These are phyloP conservation scores for Echria macrotheca DNA, from an alignment of 495 filamentous ascomycete species.

Conservation along the genomic window DNA sequence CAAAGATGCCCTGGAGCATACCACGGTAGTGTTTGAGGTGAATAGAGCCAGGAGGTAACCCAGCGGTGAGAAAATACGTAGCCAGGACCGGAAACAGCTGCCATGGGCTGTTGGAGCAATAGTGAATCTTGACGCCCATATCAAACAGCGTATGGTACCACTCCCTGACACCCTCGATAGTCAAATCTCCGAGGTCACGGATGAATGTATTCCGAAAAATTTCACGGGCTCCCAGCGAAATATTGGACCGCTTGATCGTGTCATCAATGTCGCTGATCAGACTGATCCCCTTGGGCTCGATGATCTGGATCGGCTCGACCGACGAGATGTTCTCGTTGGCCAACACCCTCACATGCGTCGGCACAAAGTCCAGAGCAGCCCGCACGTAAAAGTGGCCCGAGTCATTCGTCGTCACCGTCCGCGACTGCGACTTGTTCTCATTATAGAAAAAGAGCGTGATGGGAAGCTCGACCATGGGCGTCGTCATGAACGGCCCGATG, in stretches of 20 bases:
- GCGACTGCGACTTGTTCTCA: conserved; percentile 66
- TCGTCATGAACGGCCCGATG: conserved; percentile 82
- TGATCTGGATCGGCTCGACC: conserved; percentile 66
- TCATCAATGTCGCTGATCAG: conserved; percentile 98
- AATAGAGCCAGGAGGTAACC: conserved; percentile 79
- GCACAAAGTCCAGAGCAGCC: conserved; percentile 78
- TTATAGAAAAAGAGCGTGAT: conserved; percentile 95
- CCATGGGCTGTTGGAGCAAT: conserved; percentile 94
- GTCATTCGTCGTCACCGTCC: conserved; percentile 74
- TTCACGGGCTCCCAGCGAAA: conserved; percentile 77
- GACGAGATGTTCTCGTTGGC: conserved; percentile 81
- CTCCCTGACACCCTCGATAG: conserved; percentile 75
- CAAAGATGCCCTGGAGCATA: conserved; percentile 96
- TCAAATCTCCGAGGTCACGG: conserved; percentile 73
- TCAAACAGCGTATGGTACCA: conserved; percentile 78
- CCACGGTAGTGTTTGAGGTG: conserved; percentile 94
- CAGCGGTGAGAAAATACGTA: conserved; percentile 72
- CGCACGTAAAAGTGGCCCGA: conserved; percentile 79
- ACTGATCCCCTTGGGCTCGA: conserved; percentile 77
- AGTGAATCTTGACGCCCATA: conserved; percentile 80
- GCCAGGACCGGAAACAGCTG: conserved; percentile 87
- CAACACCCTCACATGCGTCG: conserved; percentile 80
- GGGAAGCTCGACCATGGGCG: conserved; percentile 62
- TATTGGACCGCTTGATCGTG: conserved; percentile 93
- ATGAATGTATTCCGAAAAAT: conserved; percentile 95